Evolutionary conservation across 176 grass and related monocot genomes (phyloP).

Genomic region (Raddia guianensis): DNA sequence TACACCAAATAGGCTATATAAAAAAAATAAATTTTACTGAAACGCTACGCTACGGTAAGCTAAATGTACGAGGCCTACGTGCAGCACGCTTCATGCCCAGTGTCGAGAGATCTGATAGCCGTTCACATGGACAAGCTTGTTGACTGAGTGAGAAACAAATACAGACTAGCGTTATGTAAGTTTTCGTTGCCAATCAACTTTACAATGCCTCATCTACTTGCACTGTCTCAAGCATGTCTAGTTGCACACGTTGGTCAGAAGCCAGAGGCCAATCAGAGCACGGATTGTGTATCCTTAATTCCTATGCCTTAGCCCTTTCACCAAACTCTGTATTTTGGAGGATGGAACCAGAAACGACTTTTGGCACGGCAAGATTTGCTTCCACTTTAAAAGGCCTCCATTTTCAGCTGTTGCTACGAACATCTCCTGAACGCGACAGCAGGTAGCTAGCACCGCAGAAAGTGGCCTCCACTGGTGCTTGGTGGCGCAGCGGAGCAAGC

Average conservation of each 20-base stretch:
- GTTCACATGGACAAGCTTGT: neutral
- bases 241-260: neutral
- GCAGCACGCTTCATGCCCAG: neutral
- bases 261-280: neutral
- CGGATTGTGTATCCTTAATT: neutral
- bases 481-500: constrained; percentile 29
- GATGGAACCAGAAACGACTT: neutral
- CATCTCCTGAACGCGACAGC: constrained; percentile 26
- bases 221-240: neutral
- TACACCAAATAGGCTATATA: too few species aligned
- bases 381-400: constrained; percentile 8
- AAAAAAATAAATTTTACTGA: too few species aligned
- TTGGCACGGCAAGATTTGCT: constrained; percentile 4
- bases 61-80: too few species aligned
- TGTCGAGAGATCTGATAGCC: neutral
- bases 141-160: neutral
- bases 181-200: constrained; percentile 2
- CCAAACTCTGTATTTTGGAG: neutral
- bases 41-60: too few species aligned
- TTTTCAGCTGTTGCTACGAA: neutral
- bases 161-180: neutral
- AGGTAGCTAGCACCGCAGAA: neutral
- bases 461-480: constrained; percentile 20
- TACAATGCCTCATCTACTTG: neutral
- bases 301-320: neutral